Evolutionary conservation across 208 protist genomes (phyloP), one percentile per base, ranked within the genome.

Genomic region (Plasmodiophora brassicae): DNA sequence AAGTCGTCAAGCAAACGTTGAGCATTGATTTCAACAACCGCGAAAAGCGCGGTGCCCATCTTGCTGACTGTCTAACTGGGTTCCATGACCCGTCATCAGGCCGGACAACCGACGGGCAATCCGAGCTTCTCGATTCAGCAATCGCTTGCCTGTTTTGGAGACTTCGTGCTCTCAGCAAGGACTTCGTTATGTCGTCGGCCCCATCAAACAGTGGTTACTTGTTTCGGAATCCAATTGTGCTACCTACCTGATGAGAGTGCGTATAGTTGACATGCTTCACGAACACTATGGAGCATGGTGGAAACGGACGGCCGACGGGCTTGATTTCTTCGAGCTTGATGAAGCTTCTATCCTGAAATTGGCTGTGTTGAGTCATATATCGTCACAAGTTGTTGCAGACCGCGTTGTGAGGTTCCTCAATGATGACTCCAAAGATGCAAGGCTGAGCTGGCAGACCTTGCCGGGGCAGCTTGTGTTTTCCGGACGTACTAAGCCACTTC

Each of bases 291-390:
- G 65, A 14, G 14, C n/a, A 5, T 78, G 65, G 65, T 78, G 65
- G 65, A 78, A 78, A 32, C 65, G 41, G 41, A 38, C 65, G 10
- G 5, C n/a, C 32, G 5, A n/a, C 5, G 5, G 65, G 32, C 5
- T 78, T 32, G 65, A 78, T 78, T 78, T 78, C 41, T 78, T 78
- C 65, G 41, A 78, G 32, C 65, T 78, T 78, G 65, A 78, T 32
- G 65, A 78, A 14, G 14, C 5, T 5, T 5, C 65, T 78, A 5
- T 5, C 65, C 32, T 78, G 32, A 78, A 78, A 32, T 5, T 78
- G 10, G 65, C 65, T 14, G 65, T 78, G 10, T 8, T 78, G 32
- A 78, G 65, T 38, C 32, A 78, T 38, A 78, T 78, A 14, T 78
- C 65, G 41, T 78, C 65, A 8, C 65, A 78, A 32, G 65, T 78